Evolutionary conservation across 257 asterid species (phyloP), one percentile per base, ranked within the genome.

Genomic region (Datura wrightii): DNA sequence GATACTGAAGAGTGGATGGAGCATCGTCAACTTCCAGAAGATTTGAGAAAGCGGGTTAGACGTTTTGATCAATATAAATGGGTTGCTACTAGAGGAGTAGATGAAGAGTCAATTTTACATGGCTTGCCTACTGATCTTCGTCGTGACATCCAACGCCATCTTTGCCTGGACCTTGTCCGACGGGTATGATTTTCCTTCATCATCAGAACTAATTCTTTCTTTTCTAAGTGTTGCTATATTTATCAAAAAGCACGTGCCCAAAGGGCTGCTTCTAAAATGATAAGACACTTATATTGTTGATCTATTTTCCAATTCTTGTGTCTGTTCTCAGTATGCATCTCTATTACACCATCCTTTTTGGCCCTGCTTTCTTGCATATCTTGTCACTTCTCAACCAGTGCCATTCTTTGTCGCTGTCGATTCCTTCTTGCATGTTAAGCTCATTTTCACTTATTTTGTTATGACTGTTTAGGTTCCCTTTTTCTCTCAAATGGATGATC

Each of bases 1-100:
- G 99, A 95, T 84, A 94, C 98, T 1, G 99, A 95, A 88, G 99
- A 95, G 89, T 95, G 99, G 99, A 95, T 94, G 99, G 79, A 90
- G 79, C 99, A 95, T 85, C 96, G 99, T n/a, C 99, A 95, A 85
- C 98, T 95, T 50, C 99, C 98, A 5, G 98, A 94, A 85, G 96
- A 93, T 86, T 82, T 95, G 90, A 91, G 95, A 88, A 88, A 87
- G 55, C 98, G 94, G 1, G 97, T 93, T 84, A 89, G 98, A 82
- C 98, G 98, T 69, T 95, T 86, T 88, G 98, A 92, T 86, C 99
- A 95, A 70, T 95, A 93, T 63, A 95, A 94, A 86, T 95, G 99
- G 99, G 93, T 94, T 84, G 98, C 99, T 79, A 94, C 99, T 66
- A 93, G 99, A 86, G 98, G 99, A 87, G 99, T 94, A 10, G 89